Evolutionary conservation across 345 rosid species (phyloP).

Genomic region (Syzygium grande): DNA sequence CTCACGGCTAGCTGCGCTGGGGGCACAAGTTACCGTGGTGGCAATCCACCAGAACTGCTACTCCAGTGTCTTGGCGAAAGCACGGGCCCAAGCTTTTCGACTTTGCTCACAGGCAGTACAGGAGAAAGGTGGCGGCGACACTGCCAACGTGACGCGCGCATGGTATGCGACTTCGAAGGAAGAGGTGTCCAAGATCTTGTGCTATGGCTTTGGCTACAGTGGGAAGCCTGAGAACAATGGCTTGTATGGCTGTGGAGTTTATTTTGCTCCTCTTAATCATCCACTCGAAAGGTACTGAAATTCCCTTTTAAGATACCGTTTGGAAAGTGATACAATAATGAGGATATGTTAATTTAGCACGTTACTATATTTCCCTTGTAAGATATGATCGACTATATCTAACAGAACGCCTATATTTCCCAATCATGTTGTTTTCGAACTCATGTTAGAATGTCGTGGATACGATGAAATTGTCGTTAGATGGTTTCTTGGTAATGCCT

Average conservation of each 20-base stretch:
- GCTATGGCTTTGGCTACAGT: conserved; percentile 43
- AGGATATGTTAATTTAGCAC: background rate
- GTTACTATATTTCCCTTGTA: background rate
- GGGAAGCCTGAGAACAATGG: conserved; percentile 20
- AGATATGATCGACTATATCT: background rate
- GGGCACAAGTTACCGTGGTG: conserved; percentile 25
- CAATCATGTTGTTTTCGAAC: background rate
- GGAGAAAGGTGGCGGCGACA: conserved; percentile 32
- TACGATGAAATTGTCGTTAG: background rate
- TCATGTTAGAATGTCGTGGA: background rate
- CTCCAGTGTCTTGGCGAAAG: conserved; percentile 23
- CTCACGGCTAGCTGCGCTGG: conserved; percentile 28
- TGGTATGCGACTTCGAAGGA: conserved; percentile 52
- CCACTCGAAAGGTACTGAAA: conserved; percentile 50
- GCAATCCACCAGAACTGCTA: conserved; percentile 38
- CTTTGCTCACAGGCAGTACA: conserved; percentile 41
- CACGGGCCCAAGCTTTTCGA: conserved; percentile 48
- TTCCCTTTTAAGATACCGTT: background rate
- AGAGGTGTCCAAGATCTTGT: conserved; percentile 37
- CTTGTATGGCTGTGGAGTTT: conserved; percentile 48
- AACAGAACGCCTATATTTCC: background rate
- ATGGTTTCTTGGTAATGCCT: background rate
- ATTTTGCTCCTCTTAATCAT: conserved; percentile 51
- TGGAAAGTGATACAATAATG: background rate
- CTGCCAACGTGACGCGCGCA: conserved; percentile 44